Evolutionary conservation across 306 rosid genomes (phyloP), one percentile per base, ranked within the genome.

Genomic region (Castanopsis chinensis): DNA sequence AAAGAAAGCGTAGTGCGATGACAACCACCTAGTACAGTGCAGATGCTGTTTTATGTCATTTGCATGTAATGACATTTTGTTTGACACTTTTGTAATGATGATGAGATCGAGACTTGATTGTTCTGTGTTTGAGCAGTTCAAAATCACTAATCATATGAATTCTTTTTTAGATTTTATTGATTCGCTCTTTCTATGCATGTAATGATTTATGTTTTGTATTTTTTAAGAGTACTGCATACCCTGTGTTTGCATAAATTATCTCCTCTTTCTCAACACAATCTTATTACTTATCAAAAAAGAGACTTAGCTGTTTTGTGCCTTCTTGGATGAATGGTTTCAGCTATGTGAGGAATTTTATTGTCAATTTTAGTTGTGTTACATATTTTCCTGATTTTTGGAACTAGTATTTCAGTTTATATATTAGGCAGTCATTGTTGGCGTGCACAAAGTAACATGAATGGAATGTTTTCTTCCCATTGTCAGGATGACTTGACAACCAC

Each of bases 401-500:
- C 21, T 68, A 30, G 3, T 32, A 25, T 60, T 17, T n/a, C 19
- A 18, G 53, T 49, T 65, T 30, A 20, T 63, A 28, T 63, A 63
- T 10, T 65, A 17, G 21, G 71, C 17, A 32, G 3, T 32, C 23
- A 32, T 23, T 65, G 49, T 17, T 18, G 13, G 14, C 17, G 49
- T 6, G 67, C 32, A 64, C 71, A 32, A 37, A 14, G 4, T 32
- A 65, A 65, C 45, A 6, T 68, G 72, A 68, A 68, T 19, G 70
- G 3, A 68, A 41, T 56, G 67, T 70, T 5, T 49, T 78, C 9
- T 70, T 37, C 15, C 19, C 2, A 1, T 82, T 27, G 83, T 78
- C 88, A 96, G 99, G 99, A 93, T 90, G 99, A 96, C 82, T 83
- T 96, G 90, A 89, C 97, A n/a, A 53, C 82, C 83, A 89, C 99